phyloP scores from a whole-genome alignment of 2,329 filamentous ascomycete genomes.

The Monilinia laxa region DNA sequence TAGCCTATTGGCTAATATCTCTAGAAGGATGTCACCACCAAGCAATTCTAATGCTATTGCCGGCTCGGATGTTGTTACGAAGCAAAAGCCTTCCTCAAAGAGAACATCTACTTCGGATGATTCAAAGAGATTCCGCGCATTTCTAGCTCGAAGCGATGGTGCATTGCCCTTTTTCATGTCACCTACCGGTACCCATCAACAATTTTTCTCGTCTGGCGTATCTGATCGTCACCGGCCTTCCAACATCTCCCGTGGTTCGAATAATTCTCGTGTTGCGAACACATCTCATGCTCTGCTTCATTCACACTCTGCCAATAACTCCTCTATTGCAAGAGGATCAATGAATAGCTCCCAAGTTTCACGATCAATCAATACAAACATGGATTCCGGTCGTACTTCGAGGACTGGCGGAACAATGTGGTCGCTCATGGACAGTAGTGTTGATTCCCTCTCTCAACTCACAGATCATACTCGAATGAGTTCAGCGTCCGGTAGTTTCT shows the following conservation, averaged over 20 bases:
- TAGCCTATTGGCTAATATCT: background rate
- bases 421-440: background rate
- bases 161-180: background rate
- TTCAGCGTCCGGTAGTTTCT: background rate
- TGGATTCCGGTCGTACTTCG: background rate
- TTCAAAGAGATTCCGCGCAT: background rate
- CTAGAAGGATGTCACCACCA: background rate
- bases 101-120: background rate
- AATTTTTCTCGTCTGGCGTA: background rate
- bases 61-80: background rate
- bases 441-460: background rate
- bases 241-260: background rate
- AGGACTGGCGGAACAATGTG: background rate
- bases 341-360: background rate
- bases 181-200: background rate
- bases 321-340: background rate
- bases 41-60: background rate
- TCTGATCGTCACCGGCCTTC: background rate
- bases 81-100: background rate
- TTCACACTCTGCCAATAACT: background rate
- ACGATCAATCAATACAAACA: background rate
- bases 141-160: background rate
- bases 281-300: no score
- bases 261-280: background rate
- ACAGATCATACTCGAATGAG: background rate